Base-by-base conservation (phyloP, 257 asterid genomes). In the Petunia secreta region DNA sequence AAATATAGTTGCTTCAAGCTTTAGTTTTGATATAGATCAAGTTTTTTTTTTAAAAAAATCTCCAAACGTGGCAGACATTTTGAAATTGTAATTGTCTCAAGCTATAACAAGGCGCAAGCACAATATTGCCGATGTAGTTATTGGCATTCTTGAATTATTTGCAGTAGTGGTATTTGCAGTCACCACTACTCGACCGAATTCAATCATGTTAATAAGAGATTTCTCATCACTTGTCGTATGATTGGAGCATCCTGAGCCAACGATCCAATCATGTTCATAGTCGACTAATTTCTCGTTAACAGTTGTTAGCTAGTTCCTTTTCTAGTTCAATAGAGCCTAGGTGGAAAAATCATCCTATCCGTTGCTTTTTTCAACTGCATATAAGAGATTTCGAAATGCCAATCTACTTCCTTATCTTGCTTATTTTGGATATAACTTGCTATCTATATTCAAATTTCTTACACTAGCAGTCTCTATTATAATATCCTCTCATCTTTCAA, bases 201-300 rank as follows among this genome's bases (percentile, higher is more conserved):
- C 55, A 8, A 3, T 46, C 60, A 16, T 13, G 11, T 15, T 44
- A 7, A 13, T 16, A 8, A 71, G 25, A 37, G 44, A 44, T 4
- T 44, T 16, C 39, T 41, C 77, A n/a, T 71, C 77, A 15, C 11
- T 59, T 0, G 40, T n/a, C 77, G 44, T 71, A 38, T 46, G 77
- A 71, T 71, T 71, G 77, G 58, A 71, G 38, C 14, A 71, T 41
- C 40, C 68, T 3, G 40, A 63, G 25, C 25, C 40, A 63, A 25
- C 68, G 4, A 63, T 63, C 41, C 68, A 63, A 71, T 44, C 77
- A 71, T 71, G 44, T 50, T 71, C 14, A 4, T 71, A 44, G 36
- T 71, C 38, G 8, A 71, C 40, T 9, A n/a, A 39, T 3, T 69
- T 41, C 4, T 69, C 40, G n/a, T 38, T 6, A 13, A n/a, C 5